Conservation (phyloP, 2,329 filamentous ascomycete genomes). For the Neoascochyta sp. region DNA sequence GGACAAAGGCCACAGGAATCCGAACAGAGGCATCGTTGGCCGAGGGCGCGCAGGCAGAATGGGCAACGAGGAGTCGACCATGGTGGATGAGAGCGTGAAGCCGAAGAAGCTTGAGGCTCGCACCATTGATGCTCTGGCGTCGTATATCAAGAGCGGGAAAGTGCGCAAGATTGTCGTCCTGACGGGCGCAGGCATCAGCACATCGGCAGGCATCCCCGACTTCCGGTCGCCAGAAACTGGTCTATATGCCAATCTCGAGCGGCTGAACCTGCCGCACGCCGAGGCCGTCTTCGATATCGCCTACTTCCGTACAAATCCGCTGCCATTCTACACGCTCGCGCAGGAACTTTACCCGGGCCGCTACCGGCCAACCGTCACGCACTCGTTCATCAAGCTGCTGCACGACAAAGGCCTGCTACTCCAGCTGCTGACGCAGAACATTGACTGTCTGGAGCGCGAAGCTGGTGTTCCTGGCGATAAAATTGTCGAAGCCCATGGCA, state of each 20-base stretch:
- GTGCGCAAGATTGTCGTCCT: conserved; percentile 76
- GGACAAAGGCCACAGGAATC: conserved; percentile 22
- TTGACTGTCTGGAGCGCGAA: conserved; percentile 86
- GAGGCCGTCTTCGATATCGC: conserved; percentile 92
- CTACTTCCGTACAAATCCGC: conserved; percentile 80
- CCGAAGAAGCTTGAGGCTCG: conserved; percentile 66
- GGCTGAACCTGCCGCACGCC: conserved; percentile 79
- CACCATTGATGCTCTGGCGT: conserved; percentile 70
- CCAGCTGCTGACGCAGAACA: conserved; percentile 95
- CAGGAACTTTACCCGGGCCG: conserved; percentile 89
- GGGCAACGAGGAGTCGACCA: conserved; percentile 77
- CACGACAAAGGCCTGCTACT: conserved; percentile 72
- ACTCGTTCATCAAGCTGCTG: conserved; percentile 82
- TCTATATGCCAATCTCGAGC: conserved; percentile 85
- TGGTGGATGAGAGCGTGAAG: conserved; percentile 63
- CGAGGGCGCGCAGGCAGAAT: conserved; percentile 64
- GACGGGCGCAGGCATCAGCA: conserved; percentile 87
- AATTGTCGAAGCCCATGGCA: conserved; percentile 92
- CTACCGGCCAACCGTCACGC: conserved; percentile 83
- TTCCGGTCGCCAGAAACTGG: conserved; percentile 92
- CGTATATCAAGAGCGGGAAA: conserved; percentile 68
- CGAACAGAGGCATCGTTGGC: conserved; percentile 19
- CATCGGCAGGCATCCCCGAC: conserved; percentile 74
- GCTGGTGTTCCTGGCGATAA: conserved; percentile 77
- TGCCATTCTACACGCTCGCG: conserved; percentile 88